Evolutionary conservation across 177 flowering plant genomes (phyloP).

Genomic region (Vitis hybrid): DNA sequence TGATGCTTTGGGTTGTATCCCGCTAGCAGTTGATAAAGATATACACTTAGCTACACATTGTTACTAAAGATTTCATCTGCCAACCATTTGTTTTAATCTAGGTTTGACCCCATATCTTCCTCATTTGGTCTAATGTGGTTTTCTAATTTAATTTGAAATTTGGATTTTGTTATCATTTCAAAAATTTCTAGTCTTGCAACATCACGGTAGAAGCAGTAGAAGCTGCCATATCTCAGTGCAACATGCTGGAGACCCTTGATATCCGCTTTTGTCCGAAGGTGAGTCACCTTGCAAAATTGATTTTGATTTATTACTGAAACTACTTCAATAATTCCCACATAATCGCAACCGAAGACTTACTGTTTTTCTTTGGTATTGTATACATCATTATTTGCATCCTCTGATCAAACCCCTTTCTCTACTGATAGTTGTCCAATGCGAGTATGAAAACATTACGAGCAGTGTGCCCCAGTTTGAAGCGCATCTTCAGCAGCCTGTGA

Average conservation of each 20-base stretch:
- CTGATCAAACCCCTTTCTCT: not conserved
- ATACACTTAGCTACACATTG: not conserved
- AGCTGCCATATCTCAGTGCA: slow-evolving; percentile 70
- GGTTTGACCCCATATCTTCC: too few species aligned
- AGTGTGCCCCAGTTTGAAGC: slow-evolving; percentile 81
- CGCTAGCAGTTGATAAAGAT: not conserved
- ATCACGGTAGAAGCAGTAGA: slow-evolving; percentile 70
- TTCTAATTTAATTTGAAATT: not conserved
- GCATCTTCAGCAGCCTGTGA: slow-evolving; percentile 74
- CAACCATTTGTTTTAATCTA: too few species aligned
- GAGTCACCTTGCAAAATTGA: slow-evolving; percentile 1
- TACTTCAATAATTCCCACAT: too few species aligned
- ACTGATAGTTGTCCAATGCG: slow-evolving; percentile 46
- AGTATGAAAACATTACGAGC: slow-evolving; percentile 62
- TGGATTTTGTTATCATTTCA: not conserved
- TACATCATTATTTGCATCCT: not conserved
- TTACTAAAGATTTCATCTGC: not conserved
- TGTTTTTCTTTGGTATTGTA: not conserved
- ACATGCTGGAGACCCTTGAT: slow-evolving; percentile 90
- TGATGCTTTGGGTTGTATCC: not conserved
- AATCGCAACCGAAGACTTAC: not conserved
- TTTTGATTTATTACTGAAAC: too few species aligned
- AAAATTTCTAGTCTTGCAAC: slow-evolving; percentile 66
- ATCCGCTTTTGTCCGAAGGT: slow-evolving; percentile 94
- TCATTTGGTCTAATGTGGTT: not conserved